A percentile compares a stretch with the other conserved stretches of the same genome.
phyloP scores from a whole-genome alignment of 1,284 basidiomycete genomes.

The Tylopilus sp. region DNA sequence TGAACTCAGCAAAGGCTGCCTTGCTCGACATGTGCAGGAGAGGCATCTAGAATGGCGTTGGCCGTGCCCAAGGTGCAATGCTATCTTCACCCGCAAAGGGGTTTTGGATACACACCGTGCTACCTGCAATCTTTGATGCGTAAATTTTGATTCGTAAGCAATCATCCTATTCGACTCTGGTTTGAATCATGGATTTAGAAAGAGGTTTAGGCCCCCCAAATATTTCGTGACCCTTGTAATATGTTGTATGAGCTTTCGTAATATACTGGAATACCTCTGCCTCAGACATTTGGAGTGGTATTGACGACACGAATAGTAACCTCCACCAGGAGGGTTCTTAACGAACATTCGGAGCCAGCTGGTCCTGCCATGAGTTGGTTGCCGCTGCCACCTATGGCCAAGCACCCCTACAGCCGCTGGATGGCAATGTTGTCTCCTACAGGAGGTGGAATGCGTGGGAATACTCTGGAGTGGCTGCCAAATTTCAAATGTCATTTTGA shows the following conservation, averaged over 20 bases:
- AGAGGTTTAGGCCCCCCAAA: not conserved
- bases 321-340: too few relatives aligned
- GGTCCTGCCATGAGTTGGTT: not conserved
- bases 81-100: slow-evolving; percentile 32
- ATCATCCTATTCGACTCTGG: not conserved
- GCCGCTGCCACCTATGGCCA: not conserved
- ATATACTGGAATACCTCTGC: not conserved
- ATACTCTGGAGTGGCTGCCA: too few relatives aligned
- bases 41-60: slow-evolving; percentile 32
- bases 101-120: slow-evolving; percentile 27
- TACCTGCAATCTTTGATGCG: slow-evolving; percentile 14
- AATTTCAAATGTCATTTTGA: too few relatives aligned
- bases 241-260: slow-evolving; percentile 1
- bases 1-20: slow-evolving; percentile 20
- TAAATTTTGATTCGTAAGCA: slow-evolving; percentile 10
- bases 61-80: slow-evolving; percentile 32
- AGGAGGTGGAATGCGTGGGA: too few relatives aligned
- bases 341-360: not conserved
- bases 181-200: slow-evolving; percentile 7
- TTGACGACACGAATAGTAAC: too few relatives aligned
- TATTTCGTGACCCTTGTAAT: not conserved
- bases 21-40: slow-evolving; percentile 37
- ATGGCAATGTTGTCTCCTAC: not conserved
- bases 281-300: not conserved
- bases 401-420: too few relatives aligned